phyloP scores from a whole-genome alignment of 768 basidiomycete genomes.

The Hericium erinaceus region DNA sequence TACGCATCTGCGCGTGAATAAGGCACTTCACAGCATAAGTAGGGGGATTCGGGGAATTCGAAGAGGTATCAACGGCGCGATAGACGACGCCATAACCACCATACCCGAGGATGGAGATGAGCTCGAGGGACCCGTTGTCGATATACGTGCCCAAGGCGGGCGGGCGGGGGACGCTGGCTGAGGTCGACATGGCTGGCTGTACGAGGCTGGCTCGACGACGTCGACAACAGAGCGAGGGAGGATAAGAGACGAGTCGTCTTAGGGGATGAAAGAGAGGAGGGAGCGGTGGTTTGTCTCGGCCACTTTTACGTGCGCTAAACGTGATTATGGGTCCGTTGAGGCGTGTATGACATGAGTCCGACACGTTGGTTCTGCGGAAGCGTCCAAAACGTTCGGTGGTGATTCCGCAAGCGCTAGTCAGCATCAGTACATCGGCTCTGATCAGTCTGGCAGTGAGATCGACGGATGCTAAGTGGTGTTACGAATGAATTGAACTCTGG shows the following conservation, averaged over 20 bases:
- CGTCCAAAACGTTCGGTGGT: background rate
- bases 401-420: slow-evolving; percentile 4
- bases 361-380: slow-evolving; percentile 10
- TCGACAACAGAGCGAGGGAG: slow-evolving; percentile 4
- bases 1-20: slow-evolving; percentile 39
- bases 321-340: slow-evolving; percentile 20
- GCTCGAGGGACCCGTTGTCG: slow-evolving; percentile 73
- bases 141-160: slow-evolving; percentile 66
- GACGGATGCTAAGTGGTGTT: background rate
- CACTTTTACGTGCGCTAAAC: slow-evolving; percentile 22
- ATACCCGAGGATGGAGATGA: slow-evolving; percentile 80
- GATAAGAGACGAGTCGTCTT: slow-evolving; percentile 15
- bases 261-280: slow-evolving; percentile 21
- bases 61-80: slow-evolving; percentile 58
- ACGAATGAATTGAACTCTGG: too few relatives aligned
- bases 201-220: slow-evolving; percentile 7
- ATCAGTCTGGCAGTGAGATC: slow-evolving; percentile 2
- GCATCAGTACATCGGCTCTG: slow-evolving; percentile 12
- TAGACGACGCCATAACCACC: slow-evolving; percentile 97
- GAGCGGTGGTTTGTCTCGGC: slow-evolving; percentile 12
- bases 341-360: slow-evolving; percentile 29
- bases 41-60: slow-evolving; percentile 29
- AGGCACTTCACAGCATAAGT: slow-evolving; percentile 93
- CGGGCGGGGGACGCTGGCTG: slow-evolving; percentile 27
- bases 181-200: slow-evolving; percentile 17